phyloP scores from a whole-genome alignment of 2,329 filamentous ascomycete genomes.

The Trichophaea hybrida region DNA sequence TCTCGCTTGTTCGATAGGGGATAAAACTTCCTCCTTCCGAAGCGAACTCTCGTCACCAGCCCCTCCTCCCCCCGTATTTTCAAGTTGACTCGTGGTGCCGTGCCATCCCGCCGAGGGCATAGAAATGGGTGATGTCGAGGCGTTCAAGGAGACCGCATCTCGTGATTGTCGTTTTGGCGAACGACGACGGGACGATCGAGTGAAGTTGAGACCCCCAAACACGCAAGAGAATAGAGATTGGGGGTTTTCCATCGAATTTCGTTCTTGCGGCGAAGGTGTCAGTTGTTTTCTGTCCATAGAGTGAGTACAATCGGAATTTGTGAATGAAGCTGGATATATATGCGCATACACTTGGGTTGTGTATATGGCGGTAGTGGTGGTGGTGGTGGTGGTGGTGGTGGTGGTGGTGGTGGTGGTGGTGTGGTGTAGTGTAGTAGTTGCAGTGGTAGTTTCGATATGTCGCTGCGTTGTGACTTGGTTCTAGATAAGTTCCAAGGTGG shows the following conservation, averaged over 20 bases:
- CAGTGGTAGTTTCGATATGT: too few species aligned
- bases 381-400: too few species aligned
- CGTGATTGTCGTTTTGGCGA: background rate
- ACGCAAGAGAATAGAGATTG: background rate
- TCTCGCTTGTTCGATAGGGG: conserved; percentile 3
- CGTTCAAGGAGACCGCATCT: background rate
- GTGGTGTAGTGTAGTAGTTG: too few species aligned
- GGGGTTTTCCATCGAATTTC: background rate
- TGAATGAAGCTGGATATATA: background rate
- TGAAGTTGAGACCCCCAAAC: background rate
- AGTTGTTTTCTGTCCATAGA: background rate
- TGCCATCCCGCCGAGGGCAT: background rate
- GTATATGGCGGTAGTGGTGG: too few species aligned
- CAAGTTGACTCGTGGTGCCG: background rate
- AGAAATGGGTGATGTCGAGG: background rate
- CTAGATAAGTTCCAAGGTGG: too few species aligned
- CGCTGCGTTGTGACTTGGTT: too few species aligned
- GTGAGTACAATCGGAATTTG: background rate
- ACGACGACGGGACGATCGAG: too few species aligned
- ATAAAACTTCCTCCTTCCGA: too few species aligned
- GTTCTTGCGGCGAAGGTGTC: background rate
- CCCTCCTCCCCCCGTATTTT: background rate
- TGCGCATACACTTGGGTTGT: too few species aligned
- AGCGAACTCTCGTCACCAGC: background rate
- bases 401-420: too few species aligned